A percentile compares a stretch with the other conserved stretches of the same genome.
phyloP scores from a whole-genome alignment of 768 basidiomycete genomes.

The Pleurotus sapidus region DNA sequence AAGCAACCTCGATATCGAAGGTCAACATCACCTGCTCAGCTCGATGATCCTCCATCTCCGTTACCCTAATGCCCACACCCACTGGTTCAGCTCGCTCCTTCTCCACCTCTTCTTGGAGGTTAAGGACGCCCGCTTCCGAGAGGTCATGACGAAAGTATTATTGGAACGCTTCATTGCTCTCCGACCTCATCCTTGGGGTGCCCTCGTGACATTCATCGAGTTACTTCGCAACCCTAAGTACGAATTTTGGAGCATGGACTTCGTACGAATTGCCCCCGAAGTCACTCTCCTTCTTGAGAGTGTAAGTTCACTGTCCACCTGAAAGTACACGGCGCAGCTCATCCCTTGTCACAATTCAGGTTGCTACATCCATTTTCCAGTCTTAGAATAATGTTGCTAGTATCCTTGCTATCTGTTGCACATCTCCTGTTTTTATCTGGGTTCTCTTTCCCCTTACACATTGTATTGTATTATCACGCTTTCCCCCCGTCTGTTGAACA shows the following conservation, averaged over 20 bases:
- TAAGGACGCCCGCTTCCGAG: slow-evolving; percentile 72
- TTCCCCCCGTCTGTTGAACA: slow-evolving; percentile 49
- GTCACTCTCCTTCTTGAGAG: slow-evolving; percentile 83
- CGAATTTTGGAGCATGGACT: slow-evolving; percentile 88
- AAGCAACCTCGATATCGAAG: slow-evolving; percentile 85
- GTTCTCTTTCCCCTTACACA: slow-evolving; percentile 56
- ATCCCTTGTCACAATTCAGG: slow-evolving; percentile 36
- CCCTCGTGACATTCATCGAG: slow-evolving; percentile 91
- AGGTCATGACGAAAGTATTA: slow-evolving; percentile 85
- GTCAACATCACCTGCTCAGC: slow-evolving; percentile 92
- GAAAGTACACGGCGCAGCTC: neutral
- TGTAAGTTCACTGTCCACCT: slow-evolving; percentile 42
- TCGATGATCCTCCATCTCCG: slow-evolving; percentile 94
- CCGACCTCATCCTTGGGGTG: slow-evolving; percentile 96
- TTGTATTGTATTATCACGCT: slow-evolving; percentile 84
- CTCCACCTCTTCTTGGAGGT: slow-evolving; percentile 85
- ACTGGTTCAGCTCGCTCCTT: slow-evolving; percentile 93
- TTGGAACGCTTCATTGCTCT: slow-evolving; percentile 93
- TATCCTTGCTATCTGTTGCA: slow-evolving; percentile 77
- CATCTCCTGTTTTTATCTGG: slow-evolving; percentile 67
- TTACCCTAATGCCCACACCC: slow-evolving; percentile 97
- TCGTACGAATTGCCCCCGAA: slow-evolving; percentile 81
- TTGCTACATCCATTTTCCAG: slow-evolving; percentile 76
- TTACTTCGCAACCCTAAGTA: slow-evolving; percentile 87
- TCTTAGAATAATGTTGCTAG: slow-evolving; percentile 65